A percentile compares a stretch with the other conserved stretches of the same genome.
These are phyloP conservation scores for Fistulifera pelliculosa DNA, from an alignment of 108 stramenopile genomes.

Conservation along the genomic window DNA sequence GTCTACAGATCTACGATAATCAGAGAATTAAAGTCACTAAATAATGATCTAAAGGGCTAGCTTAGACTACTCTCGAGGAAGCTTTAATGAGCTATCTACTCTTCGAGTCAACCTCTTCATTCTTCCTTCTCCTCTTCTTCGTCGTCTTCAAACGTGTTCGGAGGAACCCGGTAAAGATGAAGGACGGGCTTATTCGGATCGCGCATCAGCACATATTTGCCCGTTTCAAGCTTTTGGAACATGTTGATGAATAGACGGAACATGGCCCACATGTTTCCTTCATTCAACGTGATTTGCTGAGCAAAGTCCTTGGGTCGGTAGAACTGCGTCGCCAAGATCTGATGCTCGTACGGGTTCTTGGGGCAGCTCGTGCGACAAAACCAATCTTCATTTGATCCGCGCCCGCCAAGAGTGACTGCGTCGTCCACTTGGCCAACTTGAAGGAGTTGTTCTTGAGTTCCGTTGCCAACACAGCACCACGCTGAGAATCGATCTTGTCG, in stretches of 20 bases:
- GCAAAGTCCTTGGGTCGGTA: slow-evolving; percentile 97
- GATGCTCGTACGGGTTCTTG: slow-evolving; percentile 90
- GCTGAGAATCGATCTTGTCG: slow-evolving; percentile 90
- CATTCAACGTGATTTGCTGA: slow-evolving; percentile 86
- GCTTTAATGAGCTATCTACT: too few relatives aligned
- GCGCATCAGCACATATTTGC: slow-evolving; percentile 96
- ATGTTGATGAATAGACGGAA: slow-evolving; percentile 91
- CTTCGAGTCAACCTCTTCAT: background rate
- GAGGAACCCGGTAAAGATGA: slow-evolving; percentile 88
- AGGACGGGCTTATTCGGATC: slow-evolving; percentile 95
- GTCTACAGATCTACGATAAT: too few relatives aligned
- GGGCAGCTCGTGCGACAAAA: slow-evolving; percentile 73
- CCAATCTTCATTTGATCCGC: slow-evolving; percentile 98
- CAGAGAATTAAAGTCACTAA: too few relatives aligned
- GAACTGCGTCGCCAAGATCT: slow-evolving; percentile 89
- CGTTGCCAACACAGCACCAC: slow-evolving; percentile 92
- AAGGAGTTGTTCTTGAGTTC: slow-evolving; percentile 97
- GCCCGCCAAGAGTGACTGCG: slow-evolving; percentile 90
- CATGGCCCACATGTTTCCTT: slow-evolving; percentile 97
- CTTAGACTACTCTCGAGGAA: too few relatives aligned
- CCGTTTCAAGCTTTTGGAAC: slow-evolving; percentile 77
- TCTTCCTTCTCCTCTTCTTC: slow-evolving; percentile 13
- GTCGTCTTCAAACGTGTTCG: slow-evolving; percentile 85
- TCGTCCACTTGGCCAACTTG: slow-evolving; percentile 98
- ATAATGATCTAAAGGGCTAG: too few relatives aligned